Conservation (phyloP, 2,329 filamentous ascomycete species). For the Ophiostoma australiae region DNA sequence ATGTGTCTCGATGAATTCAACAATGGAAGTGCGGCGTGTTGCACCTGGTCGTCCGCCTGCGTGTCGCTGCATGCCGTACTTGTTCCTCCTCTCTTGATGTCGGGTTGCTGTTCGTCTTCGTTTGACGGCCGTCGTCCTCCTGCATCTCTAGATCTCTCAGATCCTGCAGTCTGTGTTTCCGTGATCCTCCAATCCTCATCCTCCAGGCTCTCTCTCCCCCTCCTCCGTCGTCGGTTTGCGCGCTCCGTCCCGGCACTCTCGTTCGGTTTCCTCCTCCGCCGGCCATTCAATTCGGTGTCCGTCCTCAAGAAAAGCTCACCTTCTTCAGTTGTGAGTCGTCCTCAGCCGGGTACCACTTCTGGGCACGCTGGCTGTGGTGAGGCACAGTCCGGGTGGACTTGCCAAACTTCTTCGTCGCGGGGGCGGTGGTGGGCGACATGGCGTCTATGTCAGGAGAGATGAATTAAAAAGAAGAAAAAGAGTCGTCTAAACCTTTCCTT, state of each 20-base stretch:
- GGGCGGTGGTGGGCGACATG: constrained; percentile 65
- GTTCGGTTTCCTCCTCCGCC: not conserved
- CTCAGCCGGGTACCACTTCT: constrained; percentile 98
- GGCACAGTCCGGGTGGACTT: constrained; percentile 83
- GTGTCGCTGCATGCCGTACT: not conserved
- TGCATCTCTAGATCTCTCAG: too few relatives aligned
- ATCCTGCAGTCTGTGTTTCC: not conserved
- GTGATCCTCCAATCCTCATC: not conserved
- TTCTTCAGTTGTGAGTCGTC: constrained; percentile 86
- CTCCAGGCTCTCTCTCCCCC: not conserved
- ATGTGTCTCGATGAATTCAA: not conserved
- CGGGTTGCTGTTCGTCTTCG: not conserved
- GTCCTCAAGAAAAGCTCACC: constrained; percentile 58
- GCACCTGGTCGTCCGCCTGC: not conserved
- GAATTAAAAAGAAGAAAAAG: constrained; percentile 21
- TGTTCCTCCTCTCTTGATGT: not conserved
- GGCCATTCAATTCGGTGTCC: not conserved
- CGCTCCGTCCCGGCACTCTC: not conserved
- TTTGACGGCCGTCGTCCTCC: not conserved
- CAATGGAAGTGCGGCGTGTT: not conserved
- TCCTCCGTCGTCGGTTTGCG: not conserved
- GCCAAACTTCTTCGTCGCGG: constrained; percentile 90
- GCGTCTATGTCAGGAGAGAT: constrained; percentile 35
- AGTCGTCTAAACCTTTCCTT: constrained; percentile 20
- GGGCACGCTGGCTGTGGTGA: constrained; percentile 81